A percentile compares a stretch with the other conserved stretches of the same genome.
Conservation (phyloP, 805 yeast genomes). For the Suhomyces sp. region DNA sequence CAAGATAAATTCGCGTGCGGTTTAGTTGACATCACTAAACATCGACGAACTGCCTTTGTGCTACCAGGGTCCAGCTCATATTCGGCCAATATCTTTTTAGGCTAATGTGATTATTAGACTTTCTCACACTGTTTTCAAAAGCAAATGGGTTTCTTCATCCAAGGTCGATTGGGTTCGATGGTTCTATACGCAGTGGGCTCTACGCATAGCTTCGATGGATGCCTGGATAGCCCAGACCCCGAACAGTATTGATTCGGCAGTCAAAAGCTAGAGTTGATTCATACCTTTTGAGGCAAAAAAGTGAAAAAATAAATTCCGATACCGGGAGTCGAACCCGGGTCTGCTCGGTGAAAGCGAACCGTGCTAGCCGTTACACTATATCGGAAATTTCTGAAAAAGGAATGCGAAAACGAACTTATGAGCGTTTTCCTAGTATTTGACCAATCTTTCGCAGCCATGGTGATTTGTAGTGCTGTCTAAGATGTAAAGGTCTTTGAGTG, state of each 20-base stretch:
- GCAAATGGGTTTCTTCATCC: no score
- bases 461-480: no score
- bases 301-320: slow-evolving; percentile 46
- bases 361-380: slow-evolving; percentile 82
- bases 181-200: no score
- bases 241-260: no score
- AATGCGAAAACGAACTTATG: not conserved
- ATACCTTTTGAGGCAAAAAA: no score
- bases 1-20: not conserved
- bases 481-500: not conserved
- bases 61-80: not conserved
- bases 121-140: no score
- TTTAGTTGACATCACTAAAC: not conserved
- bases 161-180: no score
- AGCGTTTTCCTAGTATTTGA: not conserved
- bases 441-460: not conserved
- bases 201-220: no score
- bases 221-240: no score
- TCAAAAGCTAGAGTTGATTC: no score
- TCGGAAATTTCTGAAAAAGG: slow-evolving; percentile 40
- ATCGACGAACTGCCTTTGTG: not conserved
- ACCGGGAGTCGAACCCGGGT: slow-evolving; percentile 88
- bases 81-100: no score
- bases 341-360: slow-evolving; percentile 84
- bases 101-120: no score